phyloP scores from a whole-genome alignment of 768 basidiomycete genomes.

The Leccinum incarnatum region DNA sequence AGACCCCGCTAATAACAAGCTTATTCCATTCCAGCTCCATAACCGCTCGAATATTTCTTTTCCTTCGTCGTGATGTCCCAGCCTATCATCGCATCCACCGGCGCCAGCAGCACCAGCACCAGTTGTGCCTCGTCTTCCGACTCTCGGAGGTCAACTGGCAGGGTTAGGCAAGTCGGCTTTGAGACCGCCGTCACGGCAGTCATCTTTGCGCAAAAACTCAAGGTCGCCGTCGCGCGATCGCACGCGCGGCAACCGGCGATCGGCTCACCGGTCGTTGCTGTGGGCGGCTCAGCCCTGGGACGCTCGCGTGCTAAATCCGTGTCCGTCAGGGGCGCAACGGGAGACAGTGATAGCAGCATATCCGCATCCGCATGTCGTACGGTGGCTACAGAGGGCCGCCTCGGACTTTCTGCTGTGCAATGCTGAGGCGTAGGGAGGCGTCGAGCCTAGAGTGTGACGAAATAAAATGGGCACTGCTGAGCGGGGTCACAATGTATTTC shows the following conservation, averaged over 20 bases:
- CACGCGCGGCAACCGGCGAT: neutral
- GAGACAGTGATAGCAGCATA: neutral
- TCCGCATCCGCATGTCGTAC: neutral
- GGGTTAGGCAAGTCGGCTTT: constrained; percentile 18
- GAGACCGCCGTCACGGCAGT: constrained; percentile 23
- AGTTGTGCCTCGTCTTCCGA: neutral
- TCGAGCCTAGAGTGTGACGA: no score
- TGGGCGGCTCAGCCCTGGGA: neutral
- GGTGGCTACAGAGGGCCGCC: constrained; percentile 1
- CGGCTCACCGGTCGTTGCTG: neutral
- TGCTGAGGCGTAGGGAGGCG: neutral
- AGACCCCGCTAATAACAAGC: neutral
- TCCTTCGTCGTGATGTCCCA: constrained; percentile 1
- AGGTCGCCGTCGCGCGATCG: constrained; percentile 16
- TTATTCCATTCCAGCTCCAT: neutral
- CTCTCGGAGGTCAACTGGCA: neutral
- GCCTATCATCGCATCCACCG: neutral
- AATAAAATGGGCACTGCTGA: neutral
- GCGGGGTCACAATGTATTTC: neutral
- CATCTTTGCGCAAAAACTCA: constrained; percentile 23
- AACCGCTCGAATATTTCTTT: neutral
- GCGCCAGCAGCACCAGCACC: neutral
- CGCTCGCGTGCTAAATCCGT: constrained; percentile 8
- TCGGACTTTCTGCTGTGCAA: neutral
- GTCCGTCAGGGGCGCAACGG: neutral